phyloP scores from a whole-genome alignment of 2,329 filamentous ascomycete genomes.

The Penicillium aurantiogriseum region DNA sequence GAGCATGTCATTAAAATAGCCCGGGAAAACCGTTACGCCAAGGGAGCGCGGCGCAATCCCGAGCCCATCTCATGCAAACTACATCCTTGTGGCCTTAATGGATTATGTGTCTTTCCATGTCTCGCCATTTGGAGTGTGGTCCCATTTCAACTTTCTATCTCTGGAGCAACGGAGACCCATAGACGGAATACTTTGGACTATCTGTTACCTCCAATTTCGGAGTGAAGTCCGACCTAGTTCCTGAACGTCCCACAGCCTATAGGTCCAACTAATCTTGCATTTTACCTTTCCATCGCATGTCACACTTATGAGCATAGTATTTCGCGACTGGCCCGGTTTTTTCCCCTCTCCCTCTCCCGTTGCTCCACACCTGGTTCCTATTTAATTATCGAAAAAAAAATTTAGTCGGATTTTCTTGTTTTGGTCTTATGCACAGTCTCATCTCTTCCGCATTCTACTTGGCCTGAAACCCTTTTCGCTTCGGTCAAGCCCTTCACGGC shows the following conservation, averaged over 20 bases:
- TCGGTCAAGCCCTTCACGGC: conserved; percentile 1
- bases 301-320: conserved; percentile 16
- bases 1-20: conserved; percentile 22
- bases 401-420: conserved; percentile 17
- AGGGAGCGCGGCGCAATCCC: conserved; percentile 22
- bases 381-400: conserved; percentile 21
- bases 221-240: conserved; percentile 11
- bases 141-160: neutral
- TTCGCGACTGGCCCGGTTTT: conserved; percentile 17
- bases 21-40: conserved; percentile 36
- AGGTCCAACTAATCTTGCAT: conserved; percentile 6
- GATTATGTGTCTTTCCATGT: conserved; percentile 5
- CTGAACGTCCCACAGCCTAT: conserved; percentile 9
- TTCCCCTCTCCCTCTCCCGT: conserved; percentile 11
- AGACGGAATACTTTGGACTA: no score
- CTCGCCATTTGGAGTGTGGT: neutral
- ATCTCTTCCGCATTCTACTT: conserved; percentile 4
- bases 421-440: conserved; percentile 18
- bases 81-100: conserved; percentile 21
- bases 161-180: neutral
- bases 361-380: conserved; percentile 24
- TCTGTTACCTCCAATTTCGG: neutral
- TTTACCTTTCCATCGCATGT: conserved; percentile 9
- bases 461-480: neutral
- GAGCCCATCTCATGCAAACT: conserved; percentile 24